phyloP scores from a whole-genome alignment of 148 eudicot species.

The Salicornia ramosissima region DNA sequence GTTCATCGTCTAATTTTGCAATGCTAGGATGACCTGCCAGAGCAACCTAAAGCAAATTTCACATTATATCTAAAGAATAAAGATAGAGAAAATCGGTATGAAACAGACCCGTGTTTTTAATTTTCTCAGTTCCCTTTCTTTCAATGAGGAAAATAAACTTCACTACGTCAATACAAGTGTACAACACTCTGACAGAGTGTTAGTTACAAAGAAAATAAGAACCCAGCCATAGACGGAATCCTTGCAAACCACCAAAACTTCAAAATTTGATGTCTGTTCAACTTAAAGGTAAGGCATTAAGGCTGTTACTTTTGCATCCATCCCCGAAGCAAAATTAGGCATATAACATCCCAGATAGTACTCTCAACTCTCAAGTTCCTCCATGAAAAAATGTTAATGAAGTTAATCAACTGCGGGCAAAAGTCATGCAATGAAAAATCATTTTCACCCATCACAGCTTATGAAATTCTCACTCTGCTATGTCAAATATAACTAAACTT shows the following conservation, averaged over 20 bases:
- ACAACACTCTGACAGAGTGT: neutral
- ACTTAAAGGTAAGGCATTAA: neutral
- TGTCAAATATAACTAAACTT: neutral
- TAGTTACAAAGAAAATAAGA: neutral
- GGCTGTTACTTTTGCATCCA: neutral
- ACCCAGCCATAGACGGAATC: neutral
- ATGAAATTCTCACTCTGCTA: neutral
- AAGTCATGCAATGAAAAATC: neutral
- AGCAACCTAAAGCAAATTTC: constrained; percentile 9
- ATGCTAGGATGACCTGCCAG: constrained; percentile 13
- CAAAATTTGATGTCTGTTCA: neutral
- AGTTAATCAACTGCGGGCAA: neutral
- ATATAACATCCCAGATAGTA: neutral
- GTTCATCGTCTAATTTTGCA: constrained; percentile 9
- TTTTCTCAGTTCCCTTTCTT: neutral
- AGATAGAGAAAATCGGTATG: neutral
- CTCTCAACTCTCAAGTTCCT: neutral
- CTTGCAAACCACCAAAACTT: neutral
- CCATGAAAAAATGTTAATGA: neutral
- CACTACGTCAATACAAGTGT: neutral
- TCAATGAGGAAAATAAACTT: neutral
- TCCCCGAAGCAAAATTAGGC: neutral
- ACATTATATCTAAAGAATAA: neutral
- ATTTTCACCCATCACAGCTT: neutral
- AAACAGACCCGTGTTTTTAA: neutral